A percentile compares a stretch with the other conserved stretches of the same genome.
Conservation (phyloP, 2,329 filamentous ascomycete species). For the Fusarium acutatum region DNA sequence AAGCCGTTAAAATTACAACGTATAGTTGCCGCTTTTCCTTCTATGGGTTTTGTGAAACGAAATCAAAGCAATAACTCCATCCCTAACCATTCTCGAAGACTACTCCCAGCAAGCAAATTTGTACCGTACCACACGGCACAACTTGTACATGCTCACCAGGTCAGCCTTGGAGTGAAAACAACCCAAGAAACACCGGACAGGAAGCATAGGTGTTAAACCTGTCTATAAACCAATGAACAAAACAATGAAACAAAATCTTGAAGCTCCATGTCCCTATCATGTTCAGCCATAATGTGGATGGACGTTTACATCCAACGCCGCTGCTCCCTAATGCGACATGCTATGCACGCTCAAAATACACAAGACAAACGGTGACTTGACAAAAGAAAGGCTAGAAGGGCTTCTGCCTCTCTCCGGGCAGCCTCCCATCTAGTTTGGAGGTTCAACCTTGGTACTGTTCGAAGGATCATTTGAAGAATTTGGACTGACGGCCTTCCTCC, state of each 20-base stretch:
- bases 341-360: conserved; percentile 49
- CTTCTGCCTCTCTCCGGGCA: conserved; percentile 18
- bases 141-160: not conserved
- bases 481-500: conserved; percentile 67
- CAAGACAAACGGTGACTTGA: conserved; percentile 36
- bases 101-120: conserved; percentile 10
- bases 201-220: conserved; percentile 25
- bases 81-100: conserved; percentile 17
- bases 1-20: conserved; percentile 47
- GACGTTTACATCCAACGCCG: conserved; percentile 47
- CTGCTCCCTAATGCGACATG: conserved; percentile 46
- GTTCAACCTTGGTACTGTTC: conserved; percentile 71
- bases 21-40: conserved; percentile 45
- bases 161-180: conserved; percentile 18
- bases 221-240: conserved; percentile 43
- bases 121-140: conserved; percentile 3
- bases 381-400: conserved; percentile 39
- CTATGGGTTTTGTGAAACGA: conserved; percentile 42
- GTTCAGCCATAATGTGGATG: conserved; percentile 44
- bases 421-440: conserved; percentile 26
- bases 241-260: conserved; percentile 35
- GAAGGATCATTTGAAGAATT: conserved; percentile 70
- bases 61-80: conserved; percentile 38
- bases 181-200: conserved; percentile 44
- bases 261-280: conserved; percentile 39